Evolutionary conservation across 2,329 filamentous ascomycete species (phyloP), one percentile per base, ranked within the genome.

Genomic region (Colletotrichum horii): DNA sequence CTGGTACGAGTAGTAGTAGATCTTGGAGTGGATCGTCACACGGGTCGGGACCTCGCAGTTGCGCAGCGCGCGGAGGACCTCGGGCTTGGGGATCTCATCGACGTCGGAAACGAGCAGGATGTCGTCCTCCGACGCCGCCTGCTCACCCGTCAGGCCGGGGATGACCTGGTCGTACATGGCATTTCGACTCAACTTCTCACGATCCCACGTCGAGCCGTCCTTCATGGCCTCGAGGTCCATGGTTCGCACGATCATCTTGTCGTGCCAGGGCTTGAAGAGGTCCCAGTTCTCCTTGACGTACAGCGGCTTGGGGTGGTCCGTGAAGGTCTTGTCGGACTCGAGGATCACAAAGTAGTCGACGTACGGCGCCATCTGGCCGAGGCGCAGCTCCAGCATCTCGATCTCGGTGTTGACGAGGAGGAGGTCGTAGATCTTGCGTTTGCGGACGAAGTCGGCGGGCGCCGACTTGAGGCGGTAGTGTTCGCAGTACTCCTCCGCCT

Each of bases 291-390:
- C 85, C 74, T 85, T 83, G 73, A 93, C 85, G 43, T 85, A 81
- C 15, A 93, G 84, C 2, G 89, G 87, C 83, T 93, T 93, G 11
- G 85, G 82, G 2, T 83, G 83, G 43, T 88, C 88, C 19, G 91
- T 92, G 78, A 93, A 93, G 2, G 91, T 93, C 66, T 84, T 87
- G 22, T 84, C 81, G 1, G 89, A 88, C 83, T 94, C 92, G 66
- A 93, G 87, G 38, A 94, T 87, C 79, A 94, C 85, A 78, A 93
- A 94, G 82, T 92, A 93, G 83, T 94, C 92, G 75, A 93, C 91
- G 56, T 89, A 83, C 52, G 88, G 82, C 72, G 89, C 89, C 19
- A 92, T 87, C 4, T 89, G 89, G 79, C 91, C 87, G 4, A 94
- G 85, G 14, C 91, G 89, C 64, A 94, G 90, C 81, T 94, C 92